Conservation (phyloP, 345 rosid species). For the Cardamine resedifolia region DNA sequence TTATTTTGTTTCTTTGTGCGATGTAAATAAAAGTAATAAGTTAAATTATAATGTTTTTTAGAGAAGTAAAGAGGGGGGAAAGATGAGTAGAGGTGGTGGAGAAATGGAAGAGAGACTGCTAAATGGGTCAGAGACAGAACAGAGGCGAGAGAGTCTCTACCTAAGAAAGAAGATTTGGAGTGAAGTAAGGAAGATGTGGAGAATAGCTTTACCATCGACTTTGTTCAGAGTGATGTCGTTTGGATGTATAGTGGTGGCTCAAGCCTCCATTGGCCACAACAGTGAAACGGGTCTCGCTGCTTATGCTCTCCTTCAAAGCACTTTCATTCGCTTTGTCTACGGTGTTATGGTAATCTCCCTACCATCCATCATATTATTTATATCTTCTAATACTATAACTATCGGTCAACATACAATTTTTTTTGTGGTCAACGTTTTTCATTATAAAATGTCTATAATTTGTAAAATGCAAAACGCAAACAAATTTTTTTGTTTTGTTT, state of each 20-base stretch:
- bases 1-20: neutral
- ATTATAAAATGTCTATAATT: neutral
- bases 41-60: neutral
- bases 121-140: constrained; percentile 28
- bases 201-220: constrained; percentile 54
- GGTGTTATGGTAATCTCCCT: constrained; percentile 45
- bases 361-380: neutral
- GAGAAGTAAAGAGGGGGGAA: neutral
- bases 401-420: neutral
- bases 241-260: constrained; percentile 56
- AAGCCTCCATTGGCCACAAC: constrained; percentile 52
- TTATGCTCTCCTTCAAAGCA: constrained; percentile 50
- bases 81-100: constrained; percentile 27
- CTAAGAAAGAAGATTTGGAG: constrained; percentile 35
- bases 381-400: neutral
- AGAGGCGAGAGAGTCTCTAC: constrained; percentile 23
- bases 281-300: constrained; percentile 45
- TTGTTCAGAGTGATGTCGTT: constrained; percentile 47
- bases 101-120: constrained; percentile 37
- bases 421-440: neutral
- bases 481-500: neutral
- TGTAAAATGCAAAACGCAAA: neutral
- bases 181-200: constrained; percentile 45
- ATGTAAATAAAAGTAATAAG: neutral
- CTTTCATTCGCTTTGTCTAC: constrained; percentile 42